phyloP scores from a whole-genome alignment of 2,329 filamentous ascomycete species.

The Botrytis fragariae region DNA sequence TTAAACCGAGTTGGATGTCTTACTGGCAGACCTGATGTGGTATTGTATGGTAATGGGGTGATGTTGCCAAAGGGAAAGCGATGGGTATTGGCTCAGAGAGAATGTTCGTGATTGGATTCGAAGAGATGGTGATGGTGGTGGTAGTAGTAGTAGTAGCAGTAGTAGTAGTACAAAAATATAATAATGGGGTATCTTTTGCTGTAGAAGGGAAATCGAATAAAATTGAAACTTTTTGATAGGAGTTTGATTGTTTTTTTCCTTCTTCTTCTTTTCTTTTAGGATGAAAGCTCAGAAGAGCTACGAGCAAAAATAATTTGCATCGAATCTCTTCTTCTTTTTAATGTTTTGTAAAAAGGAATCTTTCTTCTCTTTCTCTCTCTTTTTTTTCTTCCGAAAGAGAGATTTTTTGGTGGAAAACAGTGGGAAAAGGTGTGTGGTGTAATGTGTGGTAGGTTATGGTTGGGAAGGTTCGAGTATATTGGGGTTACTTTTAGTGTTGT shows the following conservation, averaged over 20 bases:
- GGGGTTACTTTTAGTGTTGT: constrained; percentile 15
- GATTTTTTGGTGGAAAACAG: constrained; percentile 15
- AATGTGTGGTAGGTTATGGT: constrained; percentile 15
- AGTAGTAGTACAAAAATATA: constrained; percentile 7
- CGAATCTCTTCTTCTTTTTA: constrained; percentile 14
- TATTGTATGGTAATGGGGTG: neutral
- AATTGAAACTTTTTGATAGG: constrained; percentile 8
- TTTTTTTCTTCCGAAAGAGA: constrained; percentile 2
- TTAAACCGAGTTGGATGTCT: neutral
- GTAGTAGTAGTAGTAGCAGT: neutral
- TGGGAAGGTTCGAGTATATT: constrained; percentile 18
- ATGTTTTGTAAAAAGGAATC: neutral
- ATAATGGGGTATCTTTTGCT: constrained; percentile 16
- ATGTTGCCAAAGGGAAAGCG: neutral
- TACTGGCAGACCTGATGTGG: neutral
- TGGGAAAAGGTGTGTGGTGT: constrained; percentile 6
- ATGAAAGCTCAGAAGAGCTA: constrained; percentile 20
- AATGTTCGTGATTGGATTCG: constrained; percentile 7
- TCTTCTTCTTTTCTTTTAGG: neutral
- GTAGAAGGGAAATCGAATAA: constrained; percentile 4
- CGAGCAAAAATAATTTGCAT: constrained; percentile 20
- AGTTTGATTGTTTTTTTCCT: neutral
- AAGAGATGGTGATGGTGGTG: constrained; percentile 5
- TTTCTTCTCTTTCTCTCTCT: neutral
- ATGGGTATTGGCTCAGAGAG: neutral